Evolutionary conservation across 2,329 filamentous ascomycete genomes (phyloP), one percentile per base, ranked within the genome.

Genomic region (Fusarium foetens): DNA sequence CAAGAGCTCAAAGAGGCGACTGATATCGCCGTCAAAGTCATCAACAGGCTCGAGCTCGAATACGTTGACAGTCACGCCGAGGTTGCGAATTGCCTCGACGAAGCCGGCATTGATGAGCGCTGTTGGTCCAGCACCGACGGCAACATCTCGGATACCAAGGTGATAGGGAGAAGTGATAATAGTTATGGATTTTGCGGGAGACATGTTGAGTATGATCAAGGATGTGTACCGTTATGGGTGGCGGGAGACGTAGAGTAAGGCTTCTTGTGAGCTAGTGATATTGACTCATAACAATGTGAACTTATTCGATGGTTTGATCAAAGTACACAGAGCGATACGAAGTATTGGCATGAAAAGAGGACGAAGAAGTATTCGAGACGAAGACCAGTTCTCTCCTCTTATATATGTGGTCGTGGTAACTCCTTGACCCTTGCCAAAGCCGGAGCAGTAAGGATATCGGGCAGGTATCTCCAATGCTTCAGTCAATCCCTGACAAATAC

Each of bases 11-110:
- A 64, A 64, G 7, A 64, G 55, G 6, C 58, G 57, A n/a, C 31
- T 39, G 23, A 64, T 64, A n/a, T 64, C 61, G 16, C 61, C 61
- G 6, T 64, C 61, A 25, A 63, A 39, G 13, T 16, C 39, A 17
- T 63, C 45, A 23, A 52, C 25, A 16, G 45, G 31, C 3, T 62
- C n/a, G 14, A 45, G 23, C 29, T 61, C 39, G 19, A 43, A 12
- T 10, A 23, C 19, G 14, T 45, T 19, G 57, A 62, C 45, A 27
- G 33, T 21, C 21, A 64, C 13, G 25, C 38, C 61, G 6, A 62
- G 61, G n/a, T 27, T 38, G 27, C 61, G 45, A 29, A 64, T 62
- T 17, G 45, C 45, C 12, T 53, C n/a, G 31, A 46, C 19, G 31
- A 64, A 35, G 8, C 57, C 57, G 2, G 61, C 61, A 17, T 64